Percentiles rank a stretch among this genome's conserved stretches.
Conservation (phyloP, 805 yeast species). For the Candida koratica region DNA sequence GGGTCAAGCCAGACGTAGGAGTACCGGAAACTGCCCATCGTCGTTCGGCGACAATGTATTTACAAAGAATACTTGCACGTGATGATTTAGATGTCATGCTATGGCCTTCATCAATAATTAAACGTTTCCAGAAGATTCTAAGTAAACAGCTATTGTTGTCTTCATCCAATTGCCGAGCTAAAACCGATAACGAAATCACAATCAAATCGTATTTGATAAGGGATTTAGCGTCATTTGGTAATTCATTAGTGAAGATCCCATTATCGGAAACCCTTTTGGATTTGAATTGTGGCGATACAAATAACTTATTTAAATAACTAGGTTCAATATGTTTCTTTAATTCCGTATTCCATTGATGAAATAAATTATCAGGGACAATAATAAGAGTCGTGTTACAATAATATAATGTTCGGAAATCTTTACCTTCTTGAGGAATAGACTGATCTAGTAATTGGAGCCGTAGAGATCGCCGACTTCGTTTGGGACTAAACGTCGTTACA, state of each 20-base stretch:
- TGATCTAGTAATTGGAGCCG: slow-evolving; percentile 13
- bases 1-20: slow-evolving; percentile 67
- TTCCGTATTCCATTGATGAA: slow-evolving; percentile 63
- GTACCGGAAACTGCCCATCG: slow-evolving; percentile 77
- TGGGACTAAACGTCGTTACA: slow-evolving; percentile 18
- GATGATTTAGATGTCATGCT: slow-evolving; percentile 53
- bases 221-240: slow-evolving; percentile 24
- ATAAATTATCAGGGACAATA: slow-evolving; percentile 62
- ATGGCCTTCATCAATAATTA: slow-evolving; percentile 76
- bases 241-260: slow-evolving; percentile 17
- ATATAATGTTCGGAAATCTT: slow-evolving; percentile 27
- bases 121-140: slow-evolving; percentile 58
- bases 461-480: slow-evolving; percentile 18
- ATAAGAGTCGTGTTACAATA: slow-evolving; percentile 54
- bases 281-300: slow-evolving; percentile 31
- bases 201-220: slow-evolving; percentile 50
- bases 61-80: slow-evolving; percentile 47
- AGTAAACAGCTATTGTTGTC: slow-evolving; percentile 32
- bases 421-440: slow-evolving; percentile 18
- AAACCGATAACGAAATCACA: slow-evolving; percentile 45
- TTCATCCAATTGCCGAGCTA: slow-evolving; percentile 38
- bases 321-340: slow-evolving; percentile 49
- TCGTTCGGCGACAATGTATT: slow-evolving; percentile 50
- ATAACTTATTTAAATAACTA: slow-evolving; percentile 32
- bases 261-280: slow-evolving; percentile 13